Base-by-base conservation (phyloP, 2,329 filamentous ascomycete species). In the Neoarthrinium moseri region DNA sequence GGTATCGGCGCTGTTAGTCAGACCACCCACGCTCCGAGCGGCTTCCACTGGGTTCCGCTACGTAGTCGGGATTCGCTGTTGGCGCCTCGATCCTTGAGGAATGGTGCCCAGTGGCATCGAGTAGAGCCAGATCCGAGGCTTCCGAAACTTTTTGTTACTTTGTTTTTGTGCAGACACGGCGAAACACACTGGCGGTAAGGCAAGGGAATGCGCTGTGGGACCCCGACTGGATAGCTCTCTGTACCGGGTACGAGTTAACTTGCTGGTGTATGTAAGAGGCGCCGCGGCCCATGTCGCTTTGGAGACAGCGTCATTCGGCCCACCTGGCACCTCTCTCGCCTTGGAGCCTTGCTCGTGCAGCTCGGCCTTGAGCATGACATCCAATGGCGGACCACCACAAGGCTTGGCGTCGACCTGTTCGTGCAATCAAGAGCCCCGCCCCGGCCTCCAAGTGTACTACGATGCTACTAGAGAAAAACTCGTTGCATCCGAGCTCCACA, bases 291-390 rank as follows among this genome's bases (percentile, higher is more conserved):
- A 8, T 34, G 8, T n/a, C 15, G 5, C 10, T 26, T 36, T 35
- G 41, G 32, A 18, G 41, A 36, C 41, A 24, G 41, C 41, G 41
- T 44, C 41, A 44, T 44, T 20, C 21, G 32, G 29, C 41, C 41
- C 41, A 35, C 30, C 32, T 44, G 27, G 21, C 32, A 10, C 17
- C 17, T 36, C 22, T 21, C 27, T 30, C 24, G 11, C 17, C 40
- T 41, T n/a, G 15, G 38, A 29, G 22, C 26, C 40, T 22, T 33
- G 21, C 12, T 22, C 21, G 30, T 36, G 30, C 40, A 43, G 27
- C 23, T 44, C 13, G 41, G 22, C n/a, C 23, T 24, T 32, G 23
- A 20, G 15, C 12, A 27, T 32, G 15, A 17, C 11, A 22, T 22
- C 41, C 41, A 44, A 44, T 44, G 32, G 22, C 20, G 22, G 21